phyloP scores from a whole-genome alignment of 2,329 filamentous ascomycete species.

The Coniochaeta sp. region DNA sequence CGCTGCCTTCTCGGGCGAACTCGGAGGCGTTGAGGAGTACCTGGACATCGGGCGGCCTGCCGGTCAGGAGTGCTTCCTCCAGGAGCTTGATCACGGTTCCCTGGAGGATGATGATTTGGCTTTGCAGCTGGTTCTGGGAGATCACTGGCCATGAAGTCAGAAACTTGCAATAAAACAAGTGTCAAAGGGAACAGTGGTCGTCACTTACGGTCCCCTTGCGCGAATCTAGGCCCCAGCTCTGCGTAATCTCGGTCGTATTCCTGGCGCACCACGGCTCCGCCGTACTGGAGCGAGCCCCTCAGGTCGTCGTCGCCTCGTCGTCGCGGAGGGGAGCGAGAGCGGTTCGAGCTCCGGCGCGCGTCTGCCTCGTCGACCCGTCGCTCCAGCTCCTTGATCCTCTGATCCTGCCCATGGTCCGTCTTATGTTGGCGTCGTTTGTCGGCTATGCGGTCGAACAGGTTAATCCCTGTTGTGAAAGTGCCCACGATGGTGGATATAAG shows the following conservation, averaged over 20 bases:
- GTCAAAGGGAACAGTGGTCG: neutral
- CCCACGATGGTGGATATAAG: conserved; percentile 29
- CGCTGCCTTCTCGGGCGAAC: conserved; percentile 24
- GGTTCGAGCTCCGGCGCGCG: neutral
- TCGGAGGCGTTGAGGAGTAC: conserved; percentile 23
- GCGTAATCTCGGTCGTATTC: conserved; percentile 26
- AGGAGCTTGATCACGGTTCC: conserved; percentile 28
- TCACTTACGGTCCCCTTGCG: conserved; percentile 23
- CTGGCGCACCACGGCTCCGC: conserved; percentile 22
- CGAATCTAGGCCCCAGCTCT: conserved; percentile 23
- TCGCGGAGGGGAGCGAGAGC: conserved; percentile 2
- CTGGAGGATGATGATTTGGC: conserved; percentile 28
- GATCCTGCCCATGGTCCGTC: conserved; percentile 23
- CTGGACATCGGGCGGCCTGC: conserved; percentile 19
- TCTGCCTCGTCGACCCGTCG: conserved; percentile 14
- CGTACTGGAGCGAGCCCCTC: conserved; percentile 18
- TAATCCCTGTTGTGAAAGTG: conserved; percentile 27
- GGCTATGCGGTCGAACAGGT: conserved; percentile 26
- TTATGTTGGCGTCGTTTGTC: conserved; percentile 23
- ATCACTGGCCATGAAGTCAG: conserved; percentile 8
- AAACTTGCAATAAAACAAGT: too few species aligned
- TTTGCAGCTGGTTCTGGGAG: conserved; percentile 27
- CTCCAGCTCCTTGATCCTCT: conserved; percentile 23
- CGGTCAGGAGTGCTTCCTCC: conserved; percentile 25
- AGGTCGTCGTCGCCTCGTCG: conserved; percentile 12